Conservation (phyloP, 805 yeast genomes). For the Saccharomycopsis fermentans region DNA sequence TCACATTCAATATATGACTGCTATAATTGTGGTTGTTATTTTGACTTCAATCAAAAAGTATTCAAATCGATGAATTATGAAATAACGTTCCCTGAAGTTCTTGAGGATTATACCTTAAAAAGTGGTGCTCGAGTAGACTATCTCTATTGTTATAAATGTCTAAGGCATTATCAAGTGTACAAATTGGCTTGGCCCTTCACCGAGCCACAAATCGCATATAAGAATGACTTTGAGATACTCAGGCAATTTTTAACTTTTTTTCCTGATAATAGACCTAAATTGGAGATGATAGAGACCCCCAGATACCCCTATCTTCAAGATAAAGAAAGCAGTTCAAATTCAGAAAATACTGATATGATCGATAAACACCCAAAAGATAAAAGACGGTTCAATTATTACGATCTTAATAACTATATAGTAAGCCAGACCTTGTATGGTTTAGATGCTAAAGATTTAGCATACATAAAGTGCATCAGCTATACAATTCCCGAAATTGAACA, state of each 20-base stretch:
- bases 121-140: neutral
- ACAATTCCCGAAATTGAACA: constrained; percentile 1
- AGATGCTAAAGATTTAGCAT: neutral
- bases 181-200: constrained; percentile 24
- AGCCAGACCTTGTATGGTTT: neutral
- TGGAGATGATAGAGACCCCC: neutral
- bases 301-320: neutral
- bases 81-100: neutral
- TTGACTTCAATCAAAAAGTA: constrained; percentile 9
- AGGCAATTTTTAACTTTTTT: constrained; percentile 15
- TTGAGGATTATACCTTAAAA: neutral
- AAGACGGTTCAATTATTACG: constrained; percentile 1
- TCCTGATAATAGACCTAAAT: constrained; percentile 2
- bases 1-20: constrained; percentile 22
- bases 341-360: neutral
- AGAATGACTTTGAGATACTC: constrained; percentile 3
- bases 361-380: neutral
- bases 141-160: constrained; percentile 24
- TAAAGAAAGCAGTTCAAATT: neutral
- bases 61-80: constrained; percentile 1
- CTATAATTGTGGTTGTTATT: constrained; percentile 25
- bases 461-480: neutral
- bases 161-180: constrained; percentile 22
- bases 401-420: neutral
- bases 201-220: neutral